phyloP scores from a whole-genome alignment of 371 early-diverging fungal species.

The Blakeslea trispora region DNA sequence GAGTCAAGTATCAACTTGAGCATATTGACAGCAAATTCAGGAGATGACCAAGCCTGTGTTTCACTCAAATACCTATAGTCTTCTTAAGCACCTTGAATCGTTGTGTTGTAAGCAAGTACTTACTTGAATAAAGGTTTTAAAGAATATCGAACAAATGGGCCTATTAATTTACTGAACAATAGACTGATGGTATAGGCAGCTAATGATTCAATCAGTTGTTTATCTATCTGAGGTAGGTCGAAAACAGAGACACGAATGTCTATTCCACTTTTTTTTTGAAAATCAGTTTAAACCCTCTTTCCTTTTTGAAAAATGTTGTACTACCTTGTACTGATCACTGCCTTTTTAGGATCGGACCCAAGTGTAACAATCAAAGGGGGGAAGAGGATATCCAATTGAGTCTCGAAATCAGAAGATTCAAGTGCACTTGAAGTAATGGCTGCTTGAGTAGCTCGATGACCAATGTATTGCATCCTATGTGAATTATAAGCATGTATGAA shows the following conservation, averaged over 20 bases:
- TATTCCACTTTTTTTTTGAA: conserved; percentile 19
- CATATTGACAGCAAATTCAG: conserved; percentile 53
- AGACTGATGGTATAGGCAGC: conserved; percentile 34
- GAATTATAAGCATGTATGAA: too few species aligned
- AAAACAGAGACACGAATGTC: conserved; percentile 32
- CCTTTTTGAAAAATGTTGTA: background rate
- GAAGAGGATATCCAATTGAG: conserved; percentile 57
- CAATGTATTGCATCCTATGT: conserved; percentile 49
- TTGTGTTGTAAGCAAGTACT: too few species aligned
- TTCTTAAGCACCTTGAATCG: too few species aligned
- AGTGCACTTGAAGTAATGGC: conserved; percentile 57
- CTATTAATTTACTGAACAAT: conserved; percentile 36
- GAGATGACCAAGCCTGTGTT: conserved; percentile 59
- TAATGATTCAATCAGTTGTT: conserved; percentile 20
- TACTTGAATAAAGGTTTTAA: conserved; percentile 50
- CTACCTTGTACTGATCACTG: too few species aligned
- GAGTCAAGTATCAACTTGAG: conserved; percentile 58
- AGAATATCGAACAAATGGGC: conserved; percentile 46
- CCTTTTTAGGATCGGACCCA: conserved; percentile 21
- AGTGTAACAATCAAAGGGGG: conserved; percentile 57
- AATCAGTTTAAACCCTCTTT: conserved; percentile 26
- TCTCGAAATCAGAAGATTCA: conserved; percentile 53
- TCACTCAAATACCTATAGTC: conserved; percentile 60
- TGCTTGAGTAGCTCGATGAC: conserved; percentile 57
- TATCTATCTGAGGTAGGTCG: conserved; percentile 10